Evolutionary conservation across 768 basidiomycete species (phyloP).

Genomic region (Macrolepiota fuliginosa): DNA sequence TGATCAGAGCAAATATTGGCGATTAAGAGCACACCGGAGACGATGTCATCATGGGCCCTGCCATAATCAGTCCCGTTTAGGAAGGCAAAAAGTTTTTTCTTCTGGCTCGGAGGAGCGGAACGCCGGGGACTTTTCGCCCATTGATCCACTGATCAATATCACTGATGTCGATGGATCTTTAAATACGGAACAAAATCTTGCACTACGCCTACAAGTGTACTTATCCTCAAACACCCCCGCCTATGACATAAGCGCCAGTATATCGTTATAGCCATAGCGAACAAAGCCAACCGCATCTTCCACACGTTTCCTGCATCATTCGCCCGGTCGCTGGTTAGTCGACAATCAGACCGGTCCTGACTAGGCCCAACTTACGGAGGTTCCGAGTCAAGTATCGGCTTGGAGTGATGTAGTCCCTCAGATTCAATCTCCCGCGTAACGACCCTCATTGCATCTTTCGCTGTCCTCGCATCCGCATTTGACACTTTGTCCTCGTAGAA

Average conservation of each 20-base stretch:
- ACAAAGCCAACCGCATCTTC: conserved; percentile 55
- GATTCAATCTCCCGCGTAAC: conserved; percentile 61
- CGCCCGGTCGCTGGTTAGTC: conserved; percentile 24
- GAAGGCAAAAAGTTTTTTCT: conserved; percentile 44
- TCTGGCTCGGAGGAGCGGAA: conserved; percentile 37
- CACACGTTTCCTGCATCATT: conserved; percentile 37
- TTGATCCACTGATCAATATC: conserved; percentile 20
- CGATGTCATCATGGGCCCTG: conserved; percentile 3
- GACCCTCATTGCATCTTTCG: conserved; percentile 53
- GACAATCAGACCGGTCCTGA: conserved; percentile 18
- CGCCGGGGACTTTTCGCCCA: conserved; percentile 23
- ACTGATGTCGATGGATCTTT: neutral
- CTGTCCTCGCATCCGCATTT: conserved; percentile 38
- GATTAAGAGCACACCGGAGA: neutral
- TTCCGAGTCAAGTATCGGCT: conserved; percentile 25
- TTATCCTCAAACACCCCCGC: neutral
- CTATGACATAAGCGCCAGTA: conserved; percentile 51
- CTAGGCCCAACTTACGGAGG: conserved; percentile 42
- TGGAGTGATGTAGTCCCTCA: conserved; percentile 51
- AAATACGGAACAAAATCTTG: neutral
- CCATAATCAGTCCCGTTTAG: neutral
- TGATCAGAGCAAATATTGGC: neutral
- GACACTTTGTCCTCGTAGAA: conserved; percentile 57
- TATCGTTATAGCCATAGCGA: conserved; percentile 53
- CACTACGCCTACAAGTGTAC: neutral